Base-by-base conservation (phyloP, 129 eudicot genomes). In the Kitagawia praeruptora region DNA sequence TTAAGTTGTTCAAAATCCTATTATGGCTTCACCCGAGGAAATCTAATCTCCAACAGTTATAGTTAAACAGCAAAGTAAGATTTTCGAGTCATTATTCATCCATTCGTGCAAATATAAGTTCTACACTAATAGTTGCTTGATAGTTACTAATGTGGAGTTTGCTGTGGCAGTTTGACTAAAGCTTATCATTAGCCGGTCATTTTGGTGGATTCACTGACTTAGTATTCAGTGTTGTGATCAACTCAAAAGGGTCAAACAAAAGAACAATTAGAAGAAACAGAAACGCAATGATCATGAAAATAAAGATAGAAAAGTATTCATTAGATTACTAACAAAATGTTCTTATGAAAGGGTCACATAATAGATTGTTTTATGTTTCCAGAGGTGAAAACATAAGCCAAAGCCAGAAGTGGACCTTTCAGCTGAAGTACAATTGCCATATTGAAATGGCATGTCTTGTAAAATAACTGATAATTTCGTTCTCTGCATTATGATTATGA, bases 281-380 rank as follows among this genome's bases (percentile, higher is more conserved):
- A 82, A 86, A 44, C 42, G 84, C 72, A 82, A 64, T 78, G 58
- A 66, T 28, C 72, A 74, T n/a, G 80, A 83, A 86, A 83, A 31
- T 51, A 45, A 74, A 46, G 19, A 25, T 9, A 12, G 31, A 76
- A 6, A 49, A 53, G 10, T 23, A 13, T 31, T 31, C 70, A 53
- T 10, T 73, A 37, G 47, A 54, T 5, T 13, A 49, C 69, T 21
- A 34, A 39, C 12, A 76, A 76, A 18, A 44, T 45, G 63, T 46
- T 75, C 4, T 13, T 11, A 46, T 8, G 49, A 25, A 15, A 44
- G 70, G 70, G 38, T 27, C 61, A 25, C 56, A 45, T 16, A 27
- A 10, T n/a, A 31, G 58, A 4, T 47, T 75, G 70, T 63, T 69
- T 31, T 18, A 15, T 14, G 12, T 37, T 75, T 28, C 28, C 44